Percentiles rank a stretch among this genome's conserved stretches.
phyloP scores from a whole-genome alignment of 2,329 filamentous ascomycete species.

The Botryotinia convoluta region DNA sequence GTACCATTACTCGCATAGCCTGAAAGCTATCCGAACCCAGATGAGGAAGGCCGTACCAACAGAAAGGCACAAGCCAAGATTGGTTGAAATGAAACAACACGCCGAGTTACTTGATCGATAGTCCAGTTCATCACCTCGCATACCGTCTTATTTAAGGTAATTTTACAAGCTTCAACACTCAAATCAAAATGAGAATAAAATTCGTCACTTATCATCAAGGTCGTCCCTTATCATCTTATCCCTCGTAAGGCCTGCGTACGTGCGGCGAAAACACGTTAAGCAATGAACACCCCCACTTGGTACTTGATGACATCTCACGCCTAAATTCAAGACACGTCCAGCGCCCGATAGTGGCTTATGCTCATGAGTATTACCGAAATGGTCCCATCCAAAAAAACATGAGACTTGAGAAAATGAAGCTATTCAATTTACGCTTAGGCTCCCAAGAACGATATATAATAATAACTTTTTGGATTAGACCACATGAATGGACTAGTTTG shows the following conservation, averaged over 20 bases:
- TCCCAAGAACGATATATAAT: background rate
- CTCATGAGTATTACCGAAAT: background rate
- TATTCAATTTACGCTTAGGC: background rate
- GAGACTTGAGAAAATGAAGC: background rate
- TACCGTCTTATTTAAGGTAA: too few species aligned
- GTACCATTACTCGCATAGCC: background rate
- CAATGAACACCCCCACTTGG: background rate
- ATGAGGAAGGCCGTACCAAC: background rate
- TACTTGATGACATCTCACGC: background rate
- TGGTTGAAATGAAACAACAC: background rate
- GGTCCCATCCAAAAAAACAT: background rate
- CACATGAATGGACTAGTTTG: background rate
- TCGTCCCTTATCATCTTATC: background rate
- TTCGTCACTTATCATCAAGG: background rate
- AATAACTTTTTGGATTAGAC: background rate
- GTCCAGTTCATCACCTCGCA: background rate
- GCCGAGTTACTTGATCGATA: background rate
- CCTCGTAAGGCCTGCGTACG: background rate
- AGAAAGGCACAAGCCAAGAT: background rate
- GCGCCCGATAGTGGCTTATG: constrained; percentile 2
- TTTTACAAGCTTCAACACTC: background rate
- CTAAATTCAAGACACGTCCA: background rate
- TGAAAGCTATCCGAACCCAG: background rate
- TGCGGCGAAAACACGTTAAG: background rate
- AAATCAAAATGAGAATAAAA: background rate